These are phyloP conservation scores for Macadamia integrifolia DNA, from an alignment of 164 flowering plant species.

Conservation along the genomic window DNA sequence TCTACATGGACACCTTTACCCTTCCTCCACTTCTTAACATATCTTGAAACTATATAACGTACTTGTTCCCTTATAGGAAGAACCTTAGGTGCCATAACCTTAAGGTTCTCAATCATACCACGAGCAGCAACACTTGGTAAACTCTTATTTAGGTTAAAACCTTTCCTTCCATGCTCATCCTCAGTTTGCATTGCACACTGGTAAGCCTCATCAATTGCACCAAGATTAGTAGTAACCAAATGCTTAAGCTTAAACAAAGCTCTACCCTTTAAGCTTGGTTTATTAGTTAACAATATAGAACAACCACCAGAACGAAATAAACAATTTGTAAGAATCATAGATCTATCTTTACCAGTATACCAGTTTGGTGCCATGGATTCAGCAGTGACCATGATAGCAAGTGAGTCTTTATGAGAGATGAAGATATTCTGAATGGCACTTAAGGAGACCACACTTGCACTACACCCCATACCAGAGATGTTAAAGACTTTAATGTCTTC, in stretches of 20 bases:
- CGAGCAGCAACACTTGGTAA: constrained; percentile 58
- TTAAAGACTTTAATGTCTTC: constrained; percentile 47
- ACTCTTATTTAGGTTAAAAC: constrained; percentile 41
- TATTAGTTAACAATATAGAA: constrained; percentile 52
- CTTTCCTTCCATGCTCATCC: constrained; percentile 41
- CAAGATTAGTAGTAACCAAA: constrained; percentile 59
- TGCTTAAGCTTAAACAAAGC: constrained; percentile 51
- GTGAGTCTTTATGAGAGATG: constrained; percentile 24
- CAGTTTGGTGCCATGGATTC: constrained; percentile 54
- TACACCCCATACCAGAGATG: constrained; percentile 71
- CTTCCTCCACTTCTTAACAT: no score
- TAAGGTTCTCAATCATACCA: constrained; percentile 48
- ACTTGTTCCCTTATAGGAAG: constrained; percentile 48
- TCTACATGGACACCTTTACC: background rate
- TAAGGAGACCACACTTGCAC: constrained; percentile 53
- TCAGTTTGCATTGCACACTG: constrained; percentile 45
- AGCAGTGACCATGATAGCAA: constrained; percentile 48
- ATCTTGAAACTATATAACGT: constrained; percentile 21
- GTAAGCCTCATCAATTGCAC: constrained; percentile 48
- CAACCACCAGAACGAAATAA: constrained; percentile 64
- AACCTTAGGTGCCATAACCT: constrained; percentile 48
- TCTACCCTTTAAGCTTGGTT: constrained; percentile 13
- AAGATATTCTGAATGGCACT: constrained; percentile 36
- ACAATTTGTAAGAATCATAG: constrained; percentile 66
- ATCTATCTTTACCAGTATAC: constrained; percentile 50